Base-by-base conservation (phyloP, 768 basidiomycete genomes). In the Suillus paluster region DNA sequence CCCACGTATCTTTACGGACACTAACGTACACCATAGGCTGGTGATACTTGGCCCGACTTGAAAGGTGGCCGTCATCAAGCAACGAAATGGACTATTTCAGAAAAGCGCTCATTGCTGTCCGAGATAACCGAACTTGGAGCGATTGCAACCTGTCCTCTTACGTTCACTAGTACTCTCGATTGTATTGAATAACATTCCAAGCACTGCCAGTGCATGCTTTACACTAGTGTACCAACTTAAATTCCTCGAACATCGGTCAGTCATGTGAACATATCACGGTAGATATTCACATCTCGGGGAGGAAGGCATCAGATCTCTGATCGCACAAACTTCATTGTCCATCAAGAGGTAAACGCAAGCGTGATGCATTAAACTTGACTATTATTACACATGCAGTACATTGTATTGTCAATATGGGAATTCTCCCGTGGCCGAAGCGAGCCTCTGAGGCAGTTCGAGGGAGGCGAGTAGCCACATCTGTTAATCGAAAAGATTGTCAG, bases 401-500 rank as follows among this genome's bases (percentile, higher is more conserved):
- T 44, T 11, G 45, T 45, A 50, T 42, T 8, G 41, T 42, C 27
- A 14, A 23, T 46, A 50, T 50, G 4, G 17, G 17, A 30, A 10
- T 33, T 1, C 17, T 14, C 19, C 19, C 19, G 1, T 42, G 41
- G 7, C 6, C 8, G 19, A 42, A 19, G 15, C 6, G 30, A 3
- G 30, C 30, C 30, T n/a, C n/a, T n/a, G n/a, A n/a, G n/a, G n/a
- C n/a, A n/a, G n/a, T n/a, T n/a, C 4, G n/a, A 8, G 14, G 15
- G 14, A 54, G 25, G 25, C 15, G 46, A 48, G 15, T 48, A 23
- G 5, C 45, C 45, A 46, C 45, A 21, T 34, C 50, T 53, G 10
- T 38, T 9, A 2, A 38, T 1, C 77, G 67, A 79, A 59, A 58
- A 27, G 4, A 19, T 50, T 9, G 53, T 73, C 44, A 70, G 69